Base-by-base conservation (phyloP, 345 rosid species). In the Populus tremula region DNA sequence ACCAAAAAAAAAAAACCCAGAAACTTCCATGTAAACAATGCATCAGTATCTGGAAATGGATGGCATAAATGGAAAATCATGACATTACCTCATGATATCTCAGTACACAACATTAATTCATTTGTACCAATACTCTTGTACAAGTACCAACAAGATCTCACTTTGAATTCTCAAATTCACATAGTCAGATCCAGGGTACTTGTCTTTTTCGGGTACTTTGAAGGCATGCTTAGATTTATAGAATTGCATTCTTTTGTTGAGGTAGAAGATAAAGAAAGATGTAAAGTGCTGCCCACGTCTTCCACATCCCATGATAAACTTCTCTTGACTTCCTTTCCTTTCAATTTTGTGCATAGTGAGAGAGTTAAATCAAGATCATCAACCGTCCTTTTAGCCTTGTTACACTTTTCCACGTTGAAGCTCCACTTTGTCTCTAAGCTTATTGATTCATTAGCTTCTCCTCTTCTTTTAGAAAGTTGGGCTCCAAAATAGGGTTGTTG, bases 81-180 rank as follows among this genome's bases (percentile, higher is more conserved):
- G 72, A 43, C 67, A 71, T 29, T 53, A 35, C 43, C 20, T 33
- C 29, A 25, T 25, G 25, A 25, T 23, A 27, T 16, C 53, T 41
- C 38, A 50, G 7, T 16, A 53, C 61, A 73, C 11, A 70, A 65
- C 29, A 33, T 21, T 13, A 5, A 67, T 69, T 18, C 36, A 35
- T 62, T 50, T n/a, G 3, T 65, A 25, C 43, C 29, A 59, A 33
- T 82, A 79, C 49, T 72, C 83, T 69, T 81, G 78, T 67, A 70
- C 87, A 81, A 87, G 87, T 87, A 87, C 89, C 84, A 72, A 73
- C 86, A 75, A 68, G 82, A 83, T 87, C 89, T 83, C 87, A 81
- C 87, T 73, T 59, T 61, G 85, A 83, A 85, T 77, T 79, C 70
- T 67, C 64, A 16, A 75, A 82, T 83, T 85, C 87, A 85, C 80